phyloP scores from a whole-genome alignment of 2,329 filamentous ascomycete species.

The Bipolaris cookei region DNA sequence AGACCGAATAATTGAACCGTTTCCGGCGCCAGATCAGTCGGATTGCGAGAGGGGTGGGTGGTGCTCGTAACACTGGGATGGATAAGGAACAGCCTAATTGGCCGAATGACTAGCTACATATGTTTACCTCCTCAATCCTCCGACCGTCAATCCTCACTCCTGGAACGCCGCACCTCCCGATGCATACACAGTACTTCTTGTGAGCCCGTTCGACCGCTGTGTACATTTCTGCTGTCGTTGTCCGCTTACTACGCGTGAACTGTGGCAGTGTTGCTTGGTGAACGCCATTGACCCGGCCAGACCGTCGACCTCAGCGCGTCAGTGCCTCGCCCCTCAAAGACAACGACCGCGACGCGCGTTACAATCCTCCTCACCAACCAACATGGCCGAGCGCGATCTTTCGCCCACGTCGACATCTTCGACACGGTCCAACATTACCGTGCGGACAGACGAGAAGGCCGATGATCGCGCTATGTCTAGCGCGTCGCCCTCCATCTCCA shows the following conservation, averaged over 20 bases:
- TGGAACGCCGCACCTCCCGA: conserved; percentile 30
- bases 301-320: conserved; percentile 42
- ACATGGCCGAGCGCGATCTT: conserved; percentile 43
- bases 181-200: conserved; percentile 35
- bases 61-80: conserved; percentile 40
- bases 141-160: conserved; percentile 34
- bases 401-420: conserved; percentile 52
- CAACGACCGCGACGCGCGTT: conserved; percentile 30
- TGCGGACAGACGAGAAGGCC: conserved; percentile 39
- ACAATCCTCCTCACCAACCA: conserved; percentile 17
- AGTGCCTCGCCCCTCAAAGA: conserved; percentile 35
- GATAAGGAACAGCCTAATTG: conserved; percentile 47
- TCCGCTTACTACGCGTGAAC: conserved; percentile 34
- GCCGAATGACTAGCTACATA: conserved; percentile 45
- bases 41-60: conserved; percentile 44
- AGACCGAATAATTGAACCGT: not conserved
- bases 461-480: conserved; percentile 53
- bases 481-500: conserved; percentile 64
- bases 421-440: conserved; percentile 52
- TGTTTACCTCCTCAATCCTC: conserved; percentile 45
- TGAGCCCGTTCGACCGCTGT: conserved; percentile 23
- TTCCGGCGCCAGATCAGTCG: conserved; percentile 10
- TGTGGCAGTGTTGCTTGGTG: conserved; percentile 44
- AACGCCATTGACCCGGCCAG: conserved; percentile 30
- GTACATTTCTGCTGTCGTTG: conserved; percentile 20